A percentile compares a stretch with the other conserved stretches of the same genome.
phyloP scores from a whole-genome alignment of 495 filamentous ascomycete genomes.

The Neurospora intermedia region DNA sequence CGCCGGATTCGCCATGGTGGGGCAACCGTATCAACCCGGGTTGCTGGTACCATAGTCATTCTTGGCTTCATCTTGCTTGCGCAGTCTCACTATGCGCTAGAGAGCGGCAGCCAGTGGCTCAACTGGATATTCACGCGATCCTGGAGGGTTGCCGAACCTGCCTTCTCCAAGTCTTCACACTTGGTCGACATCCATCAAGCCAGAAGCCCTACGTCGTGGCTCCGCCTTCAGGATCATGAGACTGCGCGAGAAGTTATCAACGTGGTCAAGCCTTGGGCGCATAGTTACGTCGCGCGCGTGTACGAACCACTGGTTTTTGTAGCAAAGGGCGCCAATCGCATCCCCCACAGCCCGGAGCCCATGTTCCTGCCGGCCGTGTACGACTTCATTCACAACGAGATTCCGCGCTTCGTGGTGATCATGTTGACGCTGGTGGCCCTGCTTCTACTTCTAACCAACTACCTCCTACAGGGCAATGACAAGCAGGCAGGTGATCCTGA shows the following conservation, averaged over 20 bases:
- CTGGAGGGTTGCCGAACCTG: conserved; percentile 11
- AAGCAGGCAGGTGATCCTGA: conserved; percentile 19
- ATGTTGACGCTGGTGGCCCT: conserved; percentile 44
- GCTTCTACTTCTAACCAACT: conserved; percentile 54
- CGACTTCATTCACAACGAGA: conserved; percentile 46
- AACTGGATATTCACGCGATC: conserved; percentile 26
- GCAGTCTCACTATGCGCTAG: conserved; percentile 55
- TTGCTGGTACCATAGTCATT: conserved; percentile 50
- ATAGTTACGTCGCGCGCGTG: conserved; percentile 56
- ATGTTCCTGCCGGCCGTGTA: conserved; percentile 42
- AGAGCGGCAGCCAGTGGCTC: conserved; percentile 33
- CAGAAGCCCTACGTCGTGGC: conserved; percentile 57
- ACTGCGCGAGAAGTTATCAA: conserved; percentile 61
- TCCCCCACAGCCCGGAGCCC: conserved; percentile 27
- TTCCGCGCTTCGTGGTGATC: conserved; percentile 42
- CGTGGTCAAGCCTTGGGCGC: conserved; percentile 52
- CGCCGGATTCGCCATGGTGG: conserved; percentile 38
- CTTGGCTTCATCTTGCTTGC: conserved; percentile 50
- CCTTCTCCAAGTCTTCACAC: conserved; percentile 27
- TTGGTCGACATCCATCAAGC: conserved; percentile 51
- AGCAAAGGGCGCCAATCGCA: conserved; percentile 50
- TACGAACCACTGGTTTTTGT: conserved; percentile 60
- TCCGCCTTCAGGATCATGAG: conserved; percentile 61
- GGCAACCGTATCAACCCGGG: conserved; percentile 44
- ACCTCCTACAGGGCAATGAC: conserved; percentile 47